phyloP scores from a whole-genome alignment of 257 asterid species.

The Capsicum rhomboideum region DNA sequence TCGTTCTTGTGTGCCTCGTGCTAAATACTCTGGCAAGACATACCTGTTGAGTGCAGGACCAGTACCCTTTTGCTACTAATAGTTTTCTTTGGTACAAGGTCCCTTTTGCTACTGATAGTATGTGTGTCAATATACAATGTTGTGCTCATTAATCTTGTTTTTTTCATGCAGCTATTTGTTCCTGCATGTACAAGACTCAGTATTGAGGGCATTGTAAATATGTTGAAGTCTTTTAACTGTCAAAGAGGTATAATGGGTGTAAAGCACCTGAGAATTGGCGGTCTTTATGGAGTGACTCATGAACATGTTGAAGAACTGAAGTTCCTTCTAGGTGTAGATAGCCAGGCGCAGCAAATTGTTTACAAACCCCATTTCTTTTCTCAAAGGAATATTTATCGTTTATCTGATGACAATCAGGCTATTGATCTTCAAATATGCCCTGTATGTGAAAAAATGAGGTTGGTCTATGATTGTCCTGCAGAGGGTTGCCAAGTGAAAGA shows the following conservation, averaged over 20 bases:
- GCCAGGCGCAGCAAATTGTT: conserved; percentile 8
- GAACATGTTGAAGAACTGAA: conserved; percentile 49
- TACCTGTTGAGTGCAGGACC: background rate
- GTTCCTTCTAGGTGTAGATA: conserved; percentile 33
- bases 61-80: background rate
- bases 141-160: conserved; percentile 13
- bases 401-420: conserved; percentile 60
- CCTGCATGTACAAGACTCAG: conserved; percentile 78
- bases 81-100: background rate
- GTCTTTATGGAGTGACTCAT: conserved; percentile 45
- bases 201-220: conserved; percentile 48
- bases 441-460: conserved; percentile 44
- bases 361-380: conserved; percentile 50
- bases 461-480: conserved; percentile 90
- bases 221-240: conserved; percentile 36
- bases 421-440: conserved; percentile 82
- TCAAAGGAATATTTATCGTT: conserved; percentile 45
- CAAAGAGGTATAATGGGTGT: conserved; percentile 34
- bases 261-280: conserved; percentile 62
- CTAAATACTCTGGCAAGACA: background rate
- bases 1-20: background rate
- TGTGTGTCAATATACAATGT: background rate
- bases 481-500: conserved; percentile 54
- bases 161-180: conserved; percentile 54
- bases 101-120: background rate